Evolutionary conservation across 2,329 filamentous ascomycete genomes (phyloP), one percentile per base, ranked within the genome.

Genomic region (Fusarium sp.): DNA sequence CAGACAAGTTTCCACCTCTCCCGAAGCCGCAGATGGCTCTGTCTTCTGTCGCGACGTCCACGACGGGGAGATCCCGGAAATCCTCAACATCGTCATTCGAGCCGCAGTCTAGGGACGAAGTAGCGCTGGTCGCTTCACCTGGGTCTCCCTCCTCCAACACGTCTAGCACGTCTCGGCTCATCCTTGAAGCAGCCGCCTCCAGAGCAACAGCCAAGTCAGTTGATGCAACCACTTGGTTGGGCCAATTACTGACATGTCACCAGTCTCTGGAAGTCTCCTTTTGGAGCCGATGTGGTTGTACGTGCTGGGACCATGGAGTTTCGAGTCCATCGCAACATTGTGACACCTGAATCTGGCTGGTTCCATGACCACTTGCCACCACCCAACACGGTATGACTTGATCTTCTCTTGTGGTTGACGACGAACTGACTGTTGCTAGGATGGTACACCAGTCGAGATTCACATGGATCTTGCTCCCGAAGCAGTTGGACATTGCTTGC

Each of bases 251-350:
- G 40, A 78, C 27, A 18, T 56, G 16, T n/a, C 18, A 25, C 16
- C 36, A 83, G 81, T 56, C 76, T 82, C 52, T 83, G 81, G 81
- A 70, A 67, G 29, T 72, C 71, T 14, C 80, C 81, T 2, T 76
- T 82, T 68, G 80, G 80, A 14, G 78, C 82, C 18, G 82, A 83
- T 68, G 75, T 83, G 52, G 67, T 79, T 38, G 73, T 82, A 62
- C 69, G 73, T 25, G 74, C 75, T 16, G 78, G 76, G 18, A 64
- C 50, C 5, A 66, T 71, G 64, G 67, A 67, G 38, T 80, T 80
- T 63, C 61, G 71, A 68, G 72, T 82, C n/a, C 83, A 84, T 68
- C 83, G 83, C 42, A 77, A 80, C 40, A 77, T 84, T 58, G 68
- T 84, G 27, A 69, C 73, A 45, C 69, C 77, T 5, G 76, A 82